Percentiles rank a stretch among this genome's conserved stretches.
Conservation (phyloP, 371 early-diverging fungal species). For the Mucor ambiguus region DNA sequence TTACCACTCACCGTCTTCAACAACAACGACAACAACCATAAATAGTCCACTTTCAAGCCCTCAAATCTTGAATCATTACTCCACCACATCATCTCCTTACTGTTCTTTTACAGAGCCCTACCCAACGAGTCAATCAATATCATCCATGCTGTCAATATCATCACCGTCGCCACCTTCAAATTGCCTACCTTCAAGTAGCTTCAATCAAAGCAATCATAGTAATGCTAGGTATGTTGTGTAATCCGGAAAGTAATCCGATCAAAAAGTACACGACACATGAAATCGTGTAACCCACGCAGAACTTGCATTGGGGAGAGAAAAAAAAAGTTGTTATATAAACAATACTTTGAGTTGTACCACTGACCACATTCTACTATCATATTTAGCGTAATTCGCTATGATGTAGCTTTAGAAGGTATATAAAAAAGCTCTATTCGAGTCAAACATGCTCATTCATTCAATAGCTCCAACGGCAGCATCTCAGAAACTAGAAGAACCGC, state of each 20-base stretch:
- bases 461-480: slow-evolving; percentile 36
- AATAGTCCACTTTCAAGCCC: slow-evolving; percentile 16
- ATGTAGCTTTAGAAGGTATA: slow-evolving; percentile 24
- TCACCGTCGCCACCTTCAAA: slow-evolving; percentile 11
- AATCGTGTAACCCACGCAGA: slow-evolving; percentile 23
- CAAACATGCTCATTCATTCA: not conserved
- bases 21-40: not conserved
- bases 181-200: not conserved
- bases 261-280: slow-evolving; percentile 3
- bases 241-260: slow-evolving; percentile 23
- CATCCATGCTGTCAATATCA: not conserved
- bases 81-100: slow-evolving; percentile 5
- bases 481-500: slow-evolving; percentile 27
- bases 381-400: slow-evolving; percentile 19
- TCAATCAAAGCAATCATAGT: not conserved
- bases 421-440: not conserved
- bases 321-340: not conserved
- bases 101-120: not conserved
- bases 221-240: slow-evolving; percentile 4
- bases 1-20: slow-evolving; percentile 11
- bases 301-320: slow-evolving; percentile 13
- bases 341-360: slow-evolving; percentile 1
- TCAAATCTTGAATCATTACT: slow-evolving; percentile 12
- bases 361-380: slow-evolving; percentile 11
- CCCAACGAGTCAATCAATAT: not conserved